Evolutionary conservation across 257 asterid species (phyloP), one percentile per base, ranked within the genome.

Genomic region (Solanum chmielewskii): DNA sequence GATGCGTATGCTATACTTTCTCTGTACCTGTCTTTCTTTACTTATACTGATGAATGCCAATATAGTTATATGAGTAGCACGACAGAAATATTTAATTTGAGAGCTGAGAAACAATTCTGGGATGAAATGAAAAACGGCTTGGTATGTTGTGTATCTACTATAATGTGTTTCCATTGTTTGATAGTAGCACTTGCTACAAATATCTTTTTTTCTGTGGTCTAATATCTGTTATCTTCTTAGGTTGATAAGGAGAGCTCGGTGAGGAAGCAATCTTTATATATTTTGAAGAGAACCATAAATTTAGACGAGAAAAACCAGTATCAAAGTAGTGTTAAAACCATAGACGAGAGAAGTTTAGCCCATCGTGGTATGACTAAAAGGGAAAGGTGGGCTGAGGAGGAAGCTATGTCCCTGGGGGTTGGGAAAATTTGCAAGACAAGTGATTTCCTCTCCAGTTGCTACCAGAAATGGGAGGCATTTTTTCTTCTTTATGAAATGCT

Each of bases 401-500:
- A 96, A 91, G 99, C 98, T 74, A 92, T 91, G 92, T 93, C 99
- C 87, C 88, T 95, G 89, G 98, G 98, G 66, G 95, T 96, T 42
- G 99, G 98, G 81, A 93, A 83, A 89, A 39, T 91, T 88, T 90
- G 91, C 91, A 89, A 91, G 82, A 86, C 88, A 76, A 85, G 83
- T 71, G 97, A 89, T 66, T 81, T 86, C 76, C 88, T 81, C 87
- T 90, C 91, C 69, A 90, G 86, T 87, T 90, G 93, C 88, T 82
- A 87, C 92, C 88, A 90, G 89, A 93, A 94, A 91, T 96, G 99
- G 99, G 98, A 93, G 91, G 94, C 98, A 88, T 96, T 96, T 91
- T 92, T 91, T 86, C 93, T 96, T 90, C 94, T 94, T 60, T 96
- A 95, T 94, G 98, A 96, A 93, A 95, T 95, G 98, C 99, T 96